phyloP scores from a whole-genome alignment of 805 yeast species.

The Brettanomyces naardenensis region DNA sequence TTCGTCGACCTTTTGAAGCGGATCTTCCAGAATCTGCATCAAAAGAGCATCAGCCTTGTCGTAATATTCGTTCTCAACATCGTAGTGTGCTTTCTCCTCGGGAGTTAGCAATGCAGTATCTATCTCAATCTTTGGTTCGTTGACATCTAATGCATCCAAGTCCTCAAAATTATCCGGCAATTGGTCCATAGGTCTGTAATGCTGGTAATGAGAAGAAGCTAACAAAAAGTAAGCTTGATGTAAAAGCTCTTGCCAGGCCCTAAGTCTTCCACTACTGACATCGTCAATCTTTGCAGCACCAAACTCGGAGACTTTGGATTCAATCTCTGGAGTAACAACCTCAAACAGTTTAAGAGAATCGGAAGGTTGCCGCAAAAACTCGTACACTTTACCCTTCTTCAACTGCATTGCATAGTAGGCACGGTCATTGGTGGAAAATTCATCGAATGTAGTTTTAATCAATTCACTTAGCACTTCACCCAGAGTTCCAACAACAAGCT shows the following conservation, averaged over 20 bases:
- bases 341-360: conserved; percentile 43
- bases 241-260: conserved; percentile 49
- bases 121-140: conserved; percentile 14
- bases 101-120: conserved; percentile 17
- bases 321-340: conserved; percentile 29
- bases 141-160: conserved; percentile 17
- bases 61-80: conserved; percentile 46
- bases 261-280: conserved; percentile 23
- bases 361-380: conserved; percentile 43
- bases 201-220: conserved; percentile 66
- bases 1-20: conserved; percentile 29
- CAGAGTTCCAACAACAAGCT: conserved; percentile 37
- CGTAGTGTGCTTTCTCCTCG: conserved; percentile 27
- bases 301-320: conserved; percentile 11
- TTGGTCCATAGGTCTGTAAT: conserved; percentile 29
- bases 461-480: conserved; percentile 63
- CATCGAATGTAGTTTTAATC: conserved; percentile 46
- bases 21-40: conserved; percentile 38
- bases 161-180: conserved; percentile 26
- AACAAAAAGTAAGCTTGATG: conserved; percentile 76
- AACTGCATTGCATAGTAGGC: conserved; percentile 35
- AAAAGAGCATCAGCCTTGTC: conserved; percentile 56
- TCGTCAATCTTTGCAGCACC: conserved; percentile 7
- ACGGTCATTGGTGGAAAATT: conserved; percentile 41
- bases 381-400: conserved; percentile 64